These are phyloP conservation scores for Jacaranda mimosifolia DNA, from an alignment of 257 asterid genomes.

Conservation along the genomic window DNA sequence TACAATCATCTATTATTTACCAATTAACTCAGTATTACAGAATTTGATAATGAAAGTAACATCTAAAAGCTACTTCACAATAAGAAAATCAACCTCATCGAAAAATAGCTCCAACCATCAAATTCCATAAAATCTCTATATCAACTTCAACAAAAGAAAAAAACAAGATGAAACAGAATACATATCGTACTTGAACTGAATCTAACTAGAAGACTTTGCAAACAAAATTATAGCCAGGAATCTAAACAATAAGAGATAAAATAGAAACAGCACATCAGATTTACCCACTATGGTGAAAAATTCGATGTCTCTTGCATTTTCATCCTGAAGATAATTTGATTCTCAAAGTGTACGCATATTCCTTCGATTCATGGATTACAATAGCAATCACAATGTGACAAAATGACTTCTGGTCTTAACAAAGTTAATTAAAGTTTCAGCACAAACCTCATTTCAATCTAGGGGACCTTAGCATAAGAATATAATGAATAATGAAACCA, in stretches of 20 bases:
- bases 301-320: neutral
- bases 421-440: no score
- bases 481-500: no score
- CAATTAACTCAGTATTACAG: neutral
- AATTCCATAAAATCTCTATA: no score
- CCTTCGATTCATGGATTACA: neutral
- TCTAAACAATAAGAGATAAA: neutral
- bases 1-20: neutral
- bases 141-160: neutral
- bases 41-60: no score
- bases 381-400: neutral
- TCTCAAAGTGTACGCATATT: neutral
- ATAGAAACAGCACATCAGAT: slow-evolving; percentile 12
- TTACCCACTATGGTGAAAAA: neutral
- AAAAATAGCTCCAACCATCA: no score
- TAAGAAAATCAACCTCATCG: no score
- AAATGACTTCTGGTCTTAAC: no score
- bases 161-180: neutral
- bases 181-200: neutral
- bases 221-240: neutral
- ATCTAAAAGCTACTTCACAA: no score
- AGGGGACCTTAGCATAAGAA: no score
- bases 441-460: no score
- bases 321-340: neutral
- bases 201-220: neutral